Evolutionary conservation across 306 rosid genomes (phyloP), one percentile per base, ranked within the genome.

Genomic region (Boehmeria nivea): DNA sequence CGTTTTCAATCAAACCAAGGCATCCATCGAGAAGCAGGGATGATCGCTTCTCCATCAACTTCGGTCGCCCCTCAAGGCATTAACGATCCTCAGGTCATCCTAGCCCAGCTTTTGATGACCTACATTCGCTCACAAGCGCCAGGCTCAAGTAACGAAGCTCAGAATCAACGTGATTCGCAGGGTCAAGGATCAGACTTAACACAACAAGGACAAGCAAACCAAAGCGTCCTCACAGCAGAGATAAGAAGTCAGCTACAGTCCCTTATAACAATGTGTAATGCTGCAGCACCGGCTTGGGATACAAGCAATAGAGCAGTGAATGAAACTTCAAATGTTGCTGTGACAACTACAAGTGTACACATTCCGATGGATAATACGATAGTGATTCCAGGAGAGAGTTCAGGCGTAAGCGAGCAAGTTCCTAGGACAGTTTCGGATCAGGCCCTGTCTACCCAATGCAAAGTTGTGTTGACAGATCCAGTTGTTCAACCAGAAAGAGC

Each of bases 81-180:
- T 37, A 79, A 47, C 60, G 95, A 87, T 54, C 94, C 94, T 19
- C 89, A 84, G 66, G 68, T 80, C 51, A 79, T 81, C 50, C 65
- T 87, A 72, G 94, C 85, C 44, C 89, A 81, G 73, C 77, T 79
- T 44, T 47, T 87, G 69, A 59, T 79, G 89, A 84, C 59, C 39
- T 70, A 62, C 8, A 76, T 77, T 7, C 54, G 79, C 9, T 68
- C 87, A 59, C 87, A 77, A 51, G 23, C 63, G 16, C 42, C 61
- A 13, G 62, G 40, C 26, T 36, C 65, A 5, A 62, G 50, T 45
- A 9, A 1, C 4, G 65, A 28, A 44, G 53, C 56, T 33, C 63
- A 50, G 44, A 34, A 61, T 45, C 68, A 72, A n/a, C n/a, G n/a
- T n/a, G n/a, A n/a, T n/a, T n/a, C n/a, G n/a, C n/a, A n/a, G 34